phyloP scores from a whole-genome alignment of 805 yeast genomes.

The Tetrapisispora arboricola region DNA sequence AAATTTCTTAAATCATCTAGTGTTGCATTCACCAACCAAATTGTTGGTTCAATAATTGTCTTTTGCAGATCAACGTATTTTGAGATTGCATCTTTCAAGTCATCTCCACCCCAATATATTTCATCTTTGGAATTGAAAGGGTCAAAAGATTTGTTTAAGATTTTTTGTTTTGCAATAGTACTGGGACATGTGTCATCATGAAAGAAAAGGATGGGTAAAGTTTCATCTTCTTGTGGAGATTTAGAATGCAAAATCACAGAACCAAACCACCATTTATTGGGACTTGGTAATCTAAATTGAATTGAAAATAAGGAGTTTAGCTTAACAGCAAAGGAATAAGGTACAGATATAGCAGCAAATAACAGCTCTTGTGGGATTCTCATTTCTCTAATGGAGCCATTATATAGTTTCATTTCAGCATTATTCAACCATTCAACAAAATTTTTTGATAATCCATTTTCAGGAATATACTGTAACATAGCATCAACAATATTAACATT shows the following conservation, averaged over 20 bases:
- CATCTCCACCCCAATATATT: conserved; percentile 87
- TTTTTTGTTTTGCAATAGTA: conserved; percentile 50
- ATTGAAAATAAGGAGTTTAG: conserved; percentile 60
- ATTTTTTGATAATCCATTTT: conserved; percentile 6
- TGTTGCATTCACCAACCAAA: conserved; percentile 71
- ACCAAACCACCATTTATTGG: conserved; percentile 84
- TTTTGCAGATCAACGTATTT: conserved; percentile 51
- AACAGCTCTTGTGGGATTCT: conserved; percentile 3
- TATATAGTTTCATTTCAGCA: conserved; percentile 34
- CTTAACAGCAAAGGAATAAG: conserved; percentile 58
- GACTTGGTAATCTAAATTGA: conserved; percentile 72
- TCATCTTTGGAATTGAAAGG: conserved; percentile 52
- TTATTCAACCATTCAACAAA: conserved; percentile 13
- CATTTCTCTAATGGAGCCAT: conserved; percentile 34
- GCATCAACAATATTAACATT: conserved; percentile 35
- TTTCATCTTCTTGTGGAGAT: conserved; percentile 34
- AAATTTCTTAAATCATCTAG: conserved; percentile 34
- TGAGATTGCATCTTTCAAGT: conserved; percentile 49
- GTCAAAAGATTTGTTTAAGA: conserved; percentile 55
- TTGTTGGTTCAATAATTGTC: conserved; percentile 61
- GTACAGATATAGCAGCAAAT: conserved; percentile 18
- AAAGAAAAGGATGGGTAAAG: conserved; percentile 77
- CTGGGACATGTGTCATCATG: conserved; percentile 84
- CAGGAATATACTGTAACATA: conserved; percentile 21
- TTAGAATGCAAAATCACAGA: conserved; percentile 66